phyloP scores from a whole-genome alignment of 1,139 yeast genomes.

The Candida buenavistaensis region DNA sequence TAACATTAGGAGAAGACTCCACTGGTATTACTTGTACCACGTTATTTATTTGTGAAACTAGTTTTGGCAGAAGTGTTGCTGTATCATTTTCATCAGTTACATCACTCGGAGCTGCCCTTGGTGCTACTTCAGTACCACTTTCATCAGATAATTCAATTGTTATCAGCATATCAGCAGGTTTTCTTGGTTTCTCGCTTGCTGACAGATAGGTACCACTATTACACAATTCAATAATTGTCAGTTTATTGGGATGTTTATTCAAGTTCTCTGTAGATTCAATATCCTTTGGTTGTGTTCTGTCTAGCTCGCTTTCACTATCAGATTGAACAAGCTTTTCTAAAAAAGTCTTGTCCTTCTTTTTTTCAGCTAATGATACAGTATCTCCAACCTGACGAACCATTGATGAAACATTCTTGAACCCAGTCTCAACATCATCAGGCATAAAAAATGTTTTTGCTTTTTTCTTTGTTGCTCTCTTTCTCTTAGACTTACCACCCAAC shows the following conservation, averaged over 20 bases:
- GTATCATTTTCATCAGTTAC: too few relatives aligned
- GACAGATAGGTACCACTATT: too few relatives aligned
- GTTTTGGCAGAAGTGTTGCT: too few relatives aligned
- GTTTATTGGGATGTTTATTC: too few relatives aligned
- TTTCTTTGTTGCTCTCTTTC: slow-evolving; percentile 23
- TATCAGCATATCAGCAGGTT: slow-evolving; percentile 1
- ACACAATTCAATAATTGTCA: too few relatives aligned
- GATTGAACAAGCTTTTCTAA: slow-evolving; percentile 27
- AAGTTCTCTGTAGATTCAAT: too few relatives aligned
- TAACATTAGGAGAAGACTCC: too few relatives aligned
- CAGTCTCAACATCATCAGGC: slow-evolving; percentile 78
- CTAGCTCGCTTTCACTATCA: neutral
- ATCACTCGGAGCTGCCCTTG: neutral
- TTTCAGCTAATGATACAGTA: slow-evolving; percentile 16
- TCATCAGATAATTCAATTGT: slow-evolving; percentile 1
- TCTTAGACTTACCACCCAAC: slow-evolving; percentile 26
- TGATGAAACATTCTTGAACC: slow-evolving; percentile 60
- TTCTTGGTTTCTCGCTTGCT: neutral
- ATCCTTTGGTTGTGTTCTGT: too few relatives aligned
- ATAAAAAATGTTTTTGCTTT: slow-evolving; percentile 54
- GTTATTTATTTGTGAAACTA: too few relatives aligned
- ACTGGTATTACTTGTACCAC: too few relatives aligned
- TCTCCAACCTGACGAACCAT: slow-evolving; percentile 39
- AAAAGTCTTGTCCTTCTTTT: slow-evolving; percentile 14
- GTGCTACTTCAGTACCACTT: slow-evolving; percentile 2